phyloP scores from a whole-genome alignment of 73 alveolate species.

The Tetrahymena borealis region DNA sequence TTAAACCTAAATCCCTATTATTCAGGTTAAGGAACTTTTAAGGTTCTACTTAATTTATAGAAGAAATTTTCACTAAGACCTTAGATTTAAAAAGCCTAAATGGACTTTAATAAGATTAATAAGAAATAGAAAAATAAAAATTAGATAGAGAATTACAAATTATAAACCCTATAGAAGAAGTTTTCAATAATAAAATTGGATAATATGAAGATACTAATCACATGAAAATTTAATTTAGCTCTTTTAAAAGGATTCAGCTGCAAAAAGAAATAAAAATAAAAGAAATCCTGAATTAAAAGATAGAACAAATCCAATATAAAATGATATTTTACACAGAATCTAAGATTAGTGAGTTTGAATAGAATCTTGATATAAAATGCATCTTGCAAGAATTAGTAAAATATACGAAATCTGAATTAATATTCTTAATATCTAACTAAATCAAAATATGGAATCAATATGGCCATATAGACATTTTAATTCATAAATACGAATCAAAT shows the following conservation, averaged over 20 bases:
- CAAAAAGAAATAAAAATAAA: background rate
- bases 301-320: background rate
- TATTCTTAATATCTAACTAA: background rate
- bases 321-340: background rate
- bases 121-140: too few species aligned
- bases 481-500: background rate
- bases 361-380: background rate
- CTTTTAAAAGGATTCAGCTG: background rate
- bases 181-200: too few species aligned
- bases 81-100: background rate
- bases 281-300: background rate
- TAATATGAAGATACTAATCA: background rate
- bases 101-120: background rate
- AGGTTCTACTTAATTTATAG: background rate
- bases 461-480: background rate
- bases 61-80: background rate
- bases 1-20: background rate
- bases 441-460: background rate
- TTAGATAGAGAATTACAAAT: too few species aligned
- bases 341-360: background rate
- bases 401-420: background rate
- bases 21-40: background rate
- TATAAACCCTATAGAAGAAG: too few species aligned
- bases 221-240: background rate
- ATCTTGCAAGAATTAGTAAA: background rate